Percentiles rank a stretch among this genome's conserved stretches.
Evolutionary conservation across 306 rosid species (phyloP).

Genomic region (Clitoria ternatea): DNA sequence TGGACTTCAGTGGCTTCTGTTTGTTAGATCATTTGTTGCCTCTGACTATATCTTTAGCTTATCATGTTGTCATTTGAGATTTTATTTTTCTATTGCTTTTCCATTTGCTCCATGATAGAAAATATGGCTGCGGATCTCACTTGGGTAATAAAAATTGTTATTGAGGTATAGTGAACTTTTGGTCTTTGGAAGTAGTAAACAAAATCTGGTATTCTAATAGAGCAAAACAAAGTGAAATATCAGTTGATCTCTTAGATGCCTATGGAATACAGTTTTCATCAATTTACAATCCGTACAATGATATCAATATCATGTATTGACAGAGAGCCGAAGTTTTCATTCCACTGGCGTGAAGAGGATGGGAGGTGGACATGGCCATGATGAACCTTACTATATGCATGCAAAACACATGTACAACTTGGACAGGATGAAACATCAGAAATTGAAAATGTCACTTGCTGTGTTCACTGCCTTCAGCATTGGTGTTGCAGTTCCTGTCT

Average conservation of each 20-base stretch:
- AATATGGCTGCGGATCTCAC: not conserved
- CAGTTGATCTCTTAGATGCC: no score
- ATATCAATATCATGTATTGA: conserved; percentile 11
- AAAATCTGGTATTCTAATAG: not conserved
- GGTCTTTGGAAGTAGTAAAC: not conserved
- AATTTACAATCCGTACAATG: not conserved
- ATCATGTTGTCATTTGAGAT: not conserved
- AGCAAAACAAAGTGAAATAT: not conserved
- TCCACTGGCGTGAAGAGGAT: conserved; percentile 49
- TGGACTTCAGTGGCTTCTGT: not conserved
- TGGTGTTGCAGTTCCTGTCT: conserved; percentile 45
- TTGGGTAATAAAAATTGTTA: not conserved
- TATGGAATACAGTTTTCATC: not conserved
- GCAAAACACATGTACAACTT: conserved; percentile 54
- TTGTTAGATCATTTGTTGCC: not conserved
- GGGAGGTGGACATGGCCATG: conserved; percentile 51
- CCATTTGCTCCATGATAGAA: no score
- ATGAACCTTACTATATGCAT: conserved; percentile 40
- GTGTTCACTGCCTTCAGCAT: conserved; percentile 50
- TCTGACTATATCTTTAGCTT: not conserved
- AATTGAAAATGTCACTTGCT: conserved; percentile 48
- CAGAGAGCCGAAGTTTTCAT: conserved; percentile 44
- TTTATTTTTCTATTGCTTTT: no score
- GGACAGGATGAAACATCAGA: conserved; percentile 43
- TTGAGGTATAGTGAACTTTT: not conserved